Base-by-base conservation (phyloP, 164 flowering plant genomes). In the Liquidambar formosana region DNA sequence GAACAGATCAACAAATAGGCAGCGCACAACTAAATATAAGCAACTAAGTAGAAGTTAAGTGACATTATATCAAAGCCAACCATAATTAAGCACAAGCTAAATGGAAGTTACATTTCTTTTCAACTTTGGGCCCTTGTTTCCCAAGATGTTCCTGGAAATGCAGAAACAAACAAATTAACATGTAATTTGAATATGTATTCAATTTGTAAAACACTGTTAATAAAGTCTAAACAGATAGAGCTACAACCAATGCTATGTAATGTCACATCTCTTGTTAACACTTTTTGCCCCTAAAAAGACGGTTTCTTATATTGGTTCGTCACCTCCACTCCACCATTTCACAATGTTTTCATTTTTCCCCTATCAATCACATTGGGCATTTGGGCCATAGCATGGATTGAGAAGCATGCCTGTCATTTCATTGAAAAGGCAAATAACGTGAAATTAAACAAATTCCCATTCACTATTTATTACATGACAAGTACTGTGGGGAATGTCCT, bases 21-120 rank as follows among this genome's bases (percentile, higher is more conserved):
- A 19, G 28, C 22, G 63, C 10, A 63, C 6, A 26, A 18, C 25
- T 12, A 41, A 4, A 4, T 56, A 47, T 8, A 22, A 67, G 3
- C 5, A 64, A 22, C 18, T 47, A 58, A 65, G 48, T 21, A 27
- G 41, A 53, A 22, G 11, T 4, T 46, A 43, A 63, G 12, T 5
- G 51, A 58, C 65, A 60, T 69, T 61, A 64, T 69, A 8, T 57
- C 14, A 10, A 57, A 16, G 28, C 63, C 6, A 16, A 46, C 21
- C 44, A 43, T 0, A 12, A 19, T 8, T 23, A 13, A 52, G 18
- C 57, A 18, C 62, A 41, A 23, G 63, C 68, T 33, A 21, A 27
- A 4, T 48, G 49, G 65, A 44, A 41, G n/a, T 70, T 76, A 81
- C 85, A 41, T 46, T 77, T 79, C 61, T 75, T 81, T 59, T 76